phyloP scores from a whole-genome alignment of 768 basidiomycete genomes.

The Mycena metata region DNA sequence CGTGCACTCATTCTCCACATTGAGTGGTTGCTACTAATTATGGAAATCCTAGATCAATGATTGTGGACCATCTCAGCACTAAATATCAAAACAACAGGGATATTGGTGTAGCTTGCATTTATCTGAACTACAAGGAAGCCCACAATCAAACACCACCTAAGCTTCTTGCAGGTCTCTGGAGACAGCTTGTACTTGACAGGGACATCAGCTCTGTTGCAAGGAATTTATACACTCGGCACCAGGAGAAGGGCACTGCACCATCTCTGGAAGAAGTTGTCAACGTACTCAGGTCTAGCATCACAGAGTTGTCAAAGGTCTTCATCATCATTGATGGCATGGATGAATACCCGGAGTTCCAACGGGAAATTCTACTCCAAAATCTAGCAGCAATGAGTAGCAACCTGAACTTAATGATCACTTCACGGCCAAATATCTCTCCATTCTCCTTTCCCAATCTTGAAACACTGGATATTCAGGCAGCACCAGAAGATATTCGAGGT shows the following conservation, averaged over 20 bases:
- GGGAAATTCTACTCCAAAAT: constrained; percentile 5
- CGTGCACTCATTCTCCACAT: background rate
- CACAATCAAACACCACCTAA: no score
- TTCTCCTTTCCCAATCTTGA: background rate
- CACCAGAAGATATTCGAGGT: no score
- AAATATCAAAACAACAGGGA: background rate
- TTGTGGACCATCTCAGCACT: constrained; percentile 2
- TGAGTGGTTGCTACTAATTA: no score
- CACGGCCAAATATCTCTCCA: constrained; percentile 1
- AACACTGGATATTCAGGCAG: no score
- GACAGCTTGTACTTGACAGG: no score
- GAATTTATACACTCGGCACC: background rate
- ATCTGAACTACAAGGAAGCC: no score
- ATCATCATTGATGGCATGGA: constrained; percentile 14
- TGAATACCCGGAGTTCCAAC: background rate
- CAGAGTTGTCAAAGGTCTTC: constrained; percentile 15
- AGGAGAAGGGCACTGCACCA: background rate
- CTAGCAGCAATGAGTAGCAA: background rate
- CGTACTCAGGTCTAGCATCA: no score
- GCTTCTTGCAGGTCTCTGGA: no score
- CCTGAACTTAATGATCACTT: background rate
- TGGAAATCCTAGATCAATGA: constrained; percentile 3
- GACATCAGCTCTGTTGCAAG: background rate
- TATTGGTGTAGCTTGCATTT: no score
- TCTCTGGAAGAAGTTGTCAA: background rate